Evolutionary conservation across 2,329 filamentous ascomycete species (phyloP).

Genomic region (Trichoderma hamatum): DNA sequence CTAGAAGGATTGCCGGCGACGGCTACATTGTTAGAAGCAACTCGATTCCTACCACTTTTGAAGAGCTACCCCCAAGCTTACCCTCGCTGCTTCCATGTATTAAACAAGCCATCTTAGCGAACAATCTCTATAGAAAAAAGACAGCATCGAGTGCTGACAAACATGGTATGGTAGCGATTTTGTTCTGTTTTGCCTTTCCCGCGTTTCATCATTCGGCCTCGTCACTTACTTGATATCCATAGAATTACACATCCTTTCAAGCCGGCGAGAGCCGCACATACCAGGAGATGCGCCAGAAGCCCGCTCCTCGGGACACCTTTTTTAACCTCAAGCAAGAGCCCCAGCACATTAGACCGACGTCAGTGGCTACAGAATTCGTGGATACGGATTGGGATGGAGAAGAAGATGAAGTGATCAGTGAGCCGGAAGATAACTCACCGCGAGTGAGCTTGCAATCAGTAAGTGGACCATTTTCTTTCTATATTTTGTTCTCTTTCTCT

Average conservation of each 20-base stretch:
- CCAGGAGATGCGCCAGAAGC: constrained; percentile 57
- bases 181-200: not conserved
- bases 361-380: constrained; percentile 75
- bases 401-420: constrained; percentile 55
- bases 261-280: constrained; percentile 45
- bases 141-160: constrained; percentile 5
- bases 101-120: not conserved
- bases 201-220: not conserved
- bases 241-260: constrained; percentile 45
- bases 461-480: constrained; percentile 42
- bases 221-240: constrained; percentile 2
- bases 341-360: constrained; percentile 60
- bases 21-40: constrained; percentile 34
- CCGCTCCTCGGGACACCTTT: constrained; percentile 58
- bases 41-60: not conserved
- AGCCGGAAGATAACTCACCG: constrained; percentile 67
- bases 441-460: constrained; percentile 73
- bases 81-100: constrained; percentile 10
- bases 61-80: not conserved
- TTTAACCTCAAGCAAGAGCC: constrained; percentile 60
- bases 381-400: constrained; percentile 74
- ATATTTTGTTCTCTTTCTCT: not conserved
- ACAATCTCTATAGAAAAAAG: not conserved
- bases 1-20: constrained; percentile 45
- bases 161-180: constrained; percentile 41